Evolutionary conservation across 345 rosid species (phyloP), one percentile per base, ranked within the genome.

Genomic region (Conringia planisiliqua): DNA sequence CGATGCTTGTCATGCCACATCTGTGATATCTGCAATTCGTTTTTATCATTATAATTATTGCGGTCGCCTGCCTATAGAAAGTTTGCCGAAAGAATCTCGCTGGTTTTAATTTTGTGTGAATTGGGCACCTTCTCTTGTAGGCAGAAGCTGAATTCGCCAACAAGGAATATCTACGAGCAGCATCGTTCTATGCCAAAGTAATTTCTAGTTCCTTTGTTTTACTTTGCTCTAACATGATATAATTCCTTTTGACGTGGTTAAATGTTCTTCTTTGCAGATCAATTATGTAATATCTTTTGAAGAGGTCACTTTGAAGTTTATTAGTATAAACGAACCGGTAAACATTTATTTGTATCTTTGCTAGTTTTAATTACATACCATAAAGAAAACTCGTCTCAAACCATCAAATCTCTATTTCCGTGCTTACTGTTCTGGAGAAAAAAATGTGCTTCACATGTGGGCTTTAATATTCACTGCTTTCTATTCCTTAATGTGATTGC

Each of bases 131-230:
- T 78, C 65, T 81, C 75, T 62, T 84, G 87, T 90, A 95, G 99
- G 99, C 97, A 68, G 99, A 95, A 84, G 80, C 85, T 73, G 99
- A 96, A 70, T 95, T 95, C 74, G 18, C 82, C 77, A 63, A 85
- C 78, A 92, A 85, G 86, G 99, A 95, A 62, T 95, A 89, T 79
- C 86, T 83, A 51, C 85, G 97, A 81, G 98, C 98, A 66, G 91
- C 98, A 79, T 92, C 99, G 39, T 95, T 95, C 84, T 90, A 88
- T 76, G 90, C 99, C 74, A 95, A 95, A 83, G 99, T 92, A 80
- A 79, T 52, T 75, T 70, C 70, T 81, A 30, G 30, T 7, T 44
- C 36, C 62, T 73, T 58, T 61, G 33, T 35, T 62, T 68, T 55
- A 46, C 62, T 68, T 67, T n/a, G 16, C 57, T 33, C 51, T 46